Conservation (phyloP, 768 basidiomycete species). For the Rhodotorula diobovata region DNA sequence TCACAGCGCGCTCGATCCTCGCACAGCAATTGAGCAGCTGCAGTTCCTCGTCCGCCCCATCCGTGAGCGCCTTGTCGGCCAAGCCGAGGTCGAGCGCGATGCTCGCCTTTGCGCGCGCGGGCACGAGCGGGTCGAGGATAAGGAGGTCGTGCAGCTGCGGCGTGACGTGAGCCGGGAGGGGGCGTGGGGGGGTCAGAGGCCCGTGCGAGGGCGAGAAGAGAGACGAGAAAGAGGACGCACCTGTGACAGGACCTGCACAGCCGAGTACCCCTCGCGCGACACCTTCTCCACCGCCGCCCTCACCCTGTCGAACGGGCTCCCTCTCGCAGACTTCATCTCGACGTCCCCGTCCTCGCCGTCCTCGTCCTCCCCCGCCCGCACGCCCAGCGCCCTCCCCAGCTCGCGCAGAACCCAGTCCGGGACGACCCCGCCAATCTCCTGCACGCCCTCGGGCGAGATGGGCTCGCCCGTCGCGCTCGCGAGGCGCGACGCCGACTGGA, state of each 20-base stretch:
- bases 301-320: constrained; percentile 56
- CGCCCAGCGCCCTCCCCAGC: constrained; percentile 67
- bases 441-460: constrained; percentile 73
- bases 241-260: constrained; percentile 80
- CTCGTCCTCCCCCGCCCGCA: constrained; percentile 51
- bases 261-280: constrained; percentile 85
- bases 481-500: constrained; percentile 89
- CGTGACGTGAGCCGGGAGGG: not conserved
- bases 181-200: not conserved
- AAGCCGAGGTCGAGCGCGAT: constrained; percentile 84
- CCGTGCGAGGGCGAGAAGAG: too few species aligned
- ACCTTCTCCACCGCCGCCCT: constrained; percentile 63
- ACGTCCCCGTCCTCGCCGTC: constrained; percentile 52
- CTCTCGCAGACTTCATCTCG: constrained; percentile 53
- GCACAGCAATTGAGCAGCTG: constrained; percentile 89
- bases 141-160: constrained; percentile 82
- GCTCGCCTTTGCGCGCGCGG: constrained; percentile 70
- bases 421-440: constrained; percentile 95
- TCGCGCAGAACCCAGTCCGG: constrained; percentile 66
- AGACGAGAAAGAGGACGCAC: constrained; percentile 51
- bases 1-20: constrained; percentile 50
- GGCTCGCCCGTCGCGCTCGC: constrained; percentile 54
- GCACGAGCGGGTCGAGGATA: constrained; percentile 72
- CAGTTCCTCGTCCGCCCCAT: constrained; percentile 94
- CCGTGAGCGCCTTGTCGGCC: constrained; percentile 90